These are phyloP conservation scores for Botryotinia calthae DNA, from an alignment of 2,329 filamentous ascomycete species.

Conservation along the genomic window DNA sequence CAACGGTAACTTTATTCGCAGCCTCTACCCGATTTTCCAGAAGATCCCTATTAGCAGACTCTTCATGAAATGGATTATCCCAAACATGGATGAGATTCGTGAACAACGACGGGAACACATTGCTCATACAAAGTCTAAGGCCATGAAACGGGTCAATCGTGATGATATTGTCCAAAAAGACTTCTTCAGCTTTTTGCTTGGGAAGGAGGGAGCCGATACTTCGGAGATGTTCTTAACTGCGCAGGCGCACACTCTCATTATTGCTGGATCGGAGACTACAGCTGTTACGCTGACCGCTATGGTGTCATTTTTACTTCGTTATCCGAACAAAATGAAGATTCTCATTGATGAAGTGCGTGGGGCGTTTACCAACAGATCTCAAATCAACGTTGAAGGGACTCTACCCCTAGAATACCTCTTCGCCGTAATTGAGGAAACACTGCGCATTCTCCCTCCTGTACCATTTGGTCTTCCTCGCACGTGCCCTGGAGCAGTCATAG, in stretches of 20 bases:
- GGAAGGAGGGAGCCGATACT: not conserved
- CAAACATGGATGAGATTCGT: slow-evolving; percentile 14
- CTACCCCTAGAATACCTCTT: slow-evolving; percentile 33
- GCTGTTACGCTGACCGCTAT: slow-evolving; percentile 16
- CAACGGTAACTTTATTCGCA: slow-evolving; percentile 1
- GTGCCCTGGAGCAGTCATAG: slow-evolving; percentile 7
- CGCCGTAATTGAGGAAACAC: slow-evolving; percentile 40
- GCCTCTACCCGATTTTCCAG: not conserved
- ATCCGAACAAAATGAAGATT: slow-evolving; percentile 19
- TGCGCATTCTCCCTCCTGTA: slow-evolving; percentile 18
- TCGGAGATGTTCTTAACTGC: slow-evolving; percentile 10
- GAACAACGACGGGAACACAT: not conserved
- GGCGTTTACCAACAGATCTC: slow-evolving; percentile 2
- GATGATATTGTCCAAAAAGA: not conserved
- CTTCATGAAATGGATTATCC: slow-evolving; percentile 11
- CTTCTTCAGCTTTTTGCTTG: slow-evolving; percentile 11
- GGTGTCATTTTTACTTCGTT: slow-evolving; percentile 13
- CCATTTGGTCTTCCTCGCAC: slow-evolving; percentile 8
- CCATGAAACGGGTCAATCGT: not conserved
- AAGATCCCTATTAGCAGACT: slow-evolving; percentile 4
- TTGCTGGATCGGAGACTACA: slow-evolving; percentile 24
- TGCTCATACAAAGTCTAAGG: slow-evolving; percentile 4
- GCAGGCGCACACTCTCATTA: slow-evolving; percentile 12
- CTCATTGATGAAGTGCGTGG: slow-evolving; percentile 17
- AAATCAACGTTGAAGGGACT: slow-evolving; percentile 5